Evolutionary conservation across 768 basidiomycete genomes (phyloP), one percentile per base, ranked within the genome.

Genomic region (Lactifluus hygrophoroides): DNA sequence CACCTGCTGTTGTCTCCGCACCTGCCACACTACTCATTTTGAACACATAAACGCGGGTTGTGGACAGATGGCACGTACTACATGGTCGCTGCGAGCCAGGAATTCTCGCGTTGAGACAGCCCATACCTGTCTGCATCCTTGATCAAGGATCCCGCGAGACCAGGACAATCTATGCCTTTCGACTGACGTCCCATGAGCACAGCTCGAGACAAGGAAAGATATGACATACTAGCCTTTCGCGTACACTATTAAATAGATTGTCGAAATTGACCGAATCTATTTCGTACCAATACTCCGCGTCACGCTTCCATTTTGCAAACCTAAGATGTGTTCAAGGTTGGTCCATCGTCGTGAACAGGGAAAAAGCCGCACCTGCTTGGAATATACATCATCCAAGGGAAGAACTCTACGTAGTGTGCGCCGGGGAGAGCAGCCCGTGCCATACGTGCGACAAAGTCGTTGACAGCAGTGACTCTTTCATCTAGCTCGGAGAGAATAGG

Each of bases 281-380:
- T 37, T 46, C 44, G 28, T 60, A 54, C 63, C 58, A 64, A 43
- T 56, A 35, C 28, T 55, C 57, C 8, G 52, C 64, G 5, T 64
- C 57, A 37, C 64, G 64, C 54, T 64, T 64, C 63, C 63, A 64
- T 48, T 61, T 61, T 11, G 56, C 56, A 42, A 61, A 52, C 48
- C 56, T 61, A 16, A 10, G 25, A 5, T 10, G 9, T 11, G 21
- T 34, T 42, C 17, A 32, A 42, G 2, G 5, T 42, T 2, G 28
- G 19, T 25, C 5, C 25, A 19, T 16, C 25, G 17, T n/a, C 23
- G 6, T 6, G 5, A 42, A 13, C 9, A 25, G 32, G 25, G 43
- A 38, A 38, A 7, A 5, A 17, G 16, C 4, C 19, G 19, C 35
- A 51, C 51, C 45, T 49, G 52, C 42, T 54, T n/a, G 63, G 63